Conservation (phyloP, 345 rosid genomes). For the Psidium friedrichsthalianum region DNA sequence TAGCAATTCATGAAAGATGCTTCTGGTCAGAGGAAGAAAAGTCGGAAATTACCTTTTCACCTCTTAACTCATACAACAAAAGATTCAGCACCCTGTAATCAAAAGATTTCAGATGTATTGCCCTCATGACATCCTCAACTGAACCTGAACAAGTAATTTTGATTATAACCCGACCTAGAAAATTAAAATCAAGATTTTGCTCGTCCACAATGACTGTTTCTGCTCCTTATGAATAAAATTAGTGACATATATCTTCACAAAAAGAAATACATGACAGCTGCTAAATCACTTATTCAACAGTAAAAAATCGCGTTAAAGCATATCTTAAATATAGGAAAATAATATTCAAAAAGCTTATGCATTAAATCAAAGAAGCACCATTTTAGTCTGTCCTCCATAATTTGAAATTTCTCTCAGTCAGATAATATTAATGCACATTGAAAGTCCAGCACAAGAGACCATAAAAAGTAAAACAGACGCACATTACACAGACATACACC, state of each 20-base stretch:
- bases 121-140: conserved; percentile 64
- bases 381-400: background rate
- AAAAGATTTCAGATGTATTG: conserved; percentile 77
- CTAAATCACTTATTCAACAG: background rate
- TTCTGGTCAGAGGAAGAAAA: background rate
- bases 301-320: background rate
- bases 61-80: conserved; percentile 62
- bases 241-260: background rate
- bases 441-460: background rate
- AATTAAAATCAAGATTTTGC: background rate
- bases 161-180: background rate
- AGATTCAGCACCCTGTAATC: conserved; percentile 85
- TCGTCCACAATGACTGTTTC: background rate
- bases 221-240: background rate
- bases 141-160: conserved; percentile 26
- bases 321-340: background rate
- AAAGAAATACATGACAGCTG: background rate
- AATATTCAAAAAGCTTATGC: background rate
- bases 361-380: background rate
- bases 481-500: background rate
- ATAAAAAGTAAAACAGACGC: background rate
- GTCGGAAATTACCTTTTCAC: conserved; percentile 33
- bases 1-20: background rate
- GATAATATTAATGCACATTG: background rate
- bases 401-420: background rate